phyloP scores from a whole-genome alignment of 805 yeast genomes.

The Ogataea trehaloabstinens region DNA sequence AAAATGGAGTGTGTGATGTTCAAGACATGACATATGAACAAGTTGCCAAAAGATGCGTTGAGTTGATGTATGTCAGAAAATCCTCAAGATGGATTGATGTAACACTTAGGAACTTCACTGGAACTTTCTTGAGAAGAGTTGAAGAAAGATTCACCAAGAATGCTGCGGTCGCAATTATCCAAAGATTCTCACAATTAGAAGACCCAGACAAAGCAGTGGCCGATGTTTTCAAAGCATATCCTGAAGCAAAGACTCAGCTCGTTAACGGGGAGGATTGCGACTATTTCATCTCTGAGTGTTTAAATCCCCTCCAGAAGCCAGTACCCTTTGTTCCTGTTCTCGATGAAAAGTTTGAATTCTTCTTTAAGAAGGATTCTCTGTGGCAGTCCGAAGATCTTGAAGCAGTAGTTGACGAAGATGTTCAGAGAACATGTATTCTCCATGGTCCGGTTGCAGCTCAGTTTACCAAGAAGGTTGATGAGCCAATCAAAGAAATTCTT shows the following conservation, averaged over 20 bases:
- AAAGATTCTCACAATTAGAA: conserved; percentile 65
- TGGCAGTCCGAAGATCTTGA: conserved; percentile 99
- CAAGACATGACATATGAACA: conserved; percentile 95
- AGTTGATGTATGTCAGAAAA: conserved; percentile 78
- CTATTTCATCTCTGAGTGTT: conserved; percentile 79
- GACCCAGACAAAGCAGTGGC: conserved; percentile 62
- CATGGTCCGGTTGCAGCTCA: conserved; percentile 99
- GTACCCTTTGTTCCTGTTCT: conserved; percentile 96
- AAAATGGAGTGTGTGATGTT: conserved; percentile 79
- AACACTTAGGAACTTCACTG: conserved; percentile 81
- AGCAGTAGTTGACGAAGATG: conserved; percentile 94
- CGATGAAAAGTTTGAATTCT: conserved; percentile 91
- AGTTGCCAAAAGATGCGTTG: conserved; percentile 83
- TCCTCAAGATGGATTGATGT: conserved; percentile 85
- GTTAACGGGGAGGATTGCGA: conserved; percentile 95
- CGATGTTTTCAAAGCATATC: conserved; percentile 63
- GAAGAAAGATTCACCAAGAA: conserved; percentile 88
- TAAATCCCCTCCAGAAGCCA: conserved; percentile 88
- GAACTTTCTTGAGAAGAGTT: conserved; percentile 84
- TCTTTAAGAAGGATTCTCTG: conserved; percentile 96
- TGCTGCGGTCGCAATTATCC: conserved; percentile 65
- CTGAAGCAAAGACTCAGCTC: conserved; percentile 75
- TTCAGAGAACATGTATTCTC: conserved; percentile 97
- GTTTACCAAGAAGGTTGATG: conserved; percentile 81
- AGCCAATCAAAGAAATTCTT: conserved; percentile 88